These are phyloP conservation scores for Tagetes patula DNA, from an alignment of 129 eudicot genomes.

Conservation along the genomic window DNA sequence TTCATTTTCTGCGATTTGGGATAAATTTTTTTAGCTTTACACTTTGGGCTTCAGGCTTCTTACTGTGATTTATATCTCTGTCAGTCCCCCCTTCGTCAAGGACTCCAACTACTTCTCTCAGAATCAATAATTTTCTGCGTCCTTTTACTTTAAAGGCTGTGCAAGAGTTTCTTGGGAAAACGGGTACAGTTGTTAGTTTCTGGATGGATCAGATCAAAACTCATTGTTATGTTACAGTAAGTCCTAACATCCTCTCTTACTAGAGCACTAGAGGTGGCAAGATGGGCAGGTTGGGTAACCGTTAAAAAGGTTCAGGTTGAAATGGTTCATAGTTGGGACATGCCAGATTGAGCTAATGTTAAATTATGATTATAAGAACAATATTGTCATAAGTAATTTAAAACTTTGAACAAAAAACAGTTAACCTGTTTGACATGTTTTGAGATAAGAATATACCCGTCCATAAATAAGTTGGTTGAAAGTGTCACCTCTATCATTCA, in stretches of 20 bases:
- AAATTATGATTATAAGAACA: not conserved
- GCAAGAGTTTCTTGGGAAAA: conserved; percentile 89
- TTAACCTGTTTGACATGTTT: not conserved
- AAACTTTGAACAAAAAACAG: not conserved
- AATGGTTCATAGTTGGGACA: not conserved
- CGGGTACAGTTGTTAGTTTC: conserved; percentile 74
- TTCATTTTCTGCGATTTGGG: conserved; percentile 2
- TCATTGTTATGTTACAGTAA: conserved; percentile 87
- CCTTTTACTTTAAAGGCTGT: conserved; percentile 96
- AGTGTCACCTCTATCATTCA: not conserved
- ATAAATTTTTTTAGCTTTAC: not conserved
- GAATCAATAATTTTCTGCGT: conserved; percentile 81
- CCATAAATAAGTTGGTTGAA: not conserved
- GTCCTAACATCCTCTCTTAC: conserved; percentile 18
- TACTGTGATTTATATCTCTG: not conserved
- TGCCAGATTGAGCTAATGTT: not conserved
- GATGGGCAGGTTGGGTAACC: not conserved
- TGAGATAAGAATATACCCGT: not conserved
- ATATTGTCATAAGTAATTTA: not conserved
- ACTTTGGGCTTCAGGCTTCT: not conserved
- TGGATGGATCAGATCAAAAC: conserved; percentile 99
- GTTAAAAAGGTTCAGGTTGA: not conserved
- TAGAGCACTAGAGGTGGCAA: conserved; percentile 1
- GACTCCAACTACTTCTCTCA: conserved; percentile 67
- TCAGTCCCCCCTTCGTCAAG: conserved; percentile 75